These are phyloP conservation scores for Fragaria iinumae DNA, from an alignment of 306 rosid genomes.

Conservation along the genomic window DNA sequence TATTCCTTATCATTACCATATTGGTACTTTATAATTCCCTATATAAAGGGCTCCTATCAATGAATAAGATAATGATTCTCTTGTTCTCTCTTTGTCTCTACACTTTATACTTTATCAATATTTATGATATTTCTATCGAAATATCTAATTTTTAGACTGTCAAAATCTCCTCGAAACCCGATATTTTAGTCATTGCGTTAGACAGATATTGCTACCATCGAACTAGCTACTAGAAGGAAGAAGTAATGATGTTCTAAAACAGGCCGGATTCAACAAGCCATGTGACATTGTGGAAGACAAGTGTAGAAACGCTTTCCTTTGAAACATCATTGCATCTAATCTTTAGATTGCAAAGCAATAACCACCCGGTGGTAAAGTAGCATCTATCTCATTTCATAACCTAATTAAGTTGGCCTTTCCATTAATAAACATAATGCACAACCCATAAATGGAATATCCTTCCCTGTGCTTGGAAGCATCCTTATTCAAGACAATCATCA, in stretches of 20 bases:
- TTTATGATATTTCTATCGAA: too few species aligned
- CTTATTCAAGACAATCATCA: background rate
- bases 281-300: background rate
- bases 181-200: too few species aligned
- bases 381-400: background rate
- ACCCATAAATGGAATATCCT: background rate
- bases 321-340: background rate
- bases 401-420: background rate
- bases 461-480: background rate
- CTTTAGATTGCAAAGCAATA: background rate
- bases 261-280: background rate
- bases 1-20: too few species aligned
- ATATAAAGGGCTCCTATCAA: too few species aligned
- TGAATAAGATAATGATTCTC: too few species aligned
- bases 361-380: background rate
- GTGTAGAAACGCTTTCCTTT: background rate
- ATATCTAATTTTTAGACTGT: too few species aligned
- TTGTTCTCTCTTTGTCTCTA: too few species aligned
- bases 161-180: too few species aligned
- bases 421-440: background rate
- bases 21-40: too few species aligned
- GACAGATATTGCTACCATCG: too few species aligned
- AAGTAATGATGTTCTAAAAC: background rate
- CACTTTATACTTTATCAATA: too few species aligned
- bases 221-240: background rate